A percentile compares a stretch with the other conserved stretches of the same genome.
These are phyloP conservation scores for Linnemannia exigua DNA, from an alignment of 192 early-diverging fungal species.

Conservation along the genomic window DNA sequence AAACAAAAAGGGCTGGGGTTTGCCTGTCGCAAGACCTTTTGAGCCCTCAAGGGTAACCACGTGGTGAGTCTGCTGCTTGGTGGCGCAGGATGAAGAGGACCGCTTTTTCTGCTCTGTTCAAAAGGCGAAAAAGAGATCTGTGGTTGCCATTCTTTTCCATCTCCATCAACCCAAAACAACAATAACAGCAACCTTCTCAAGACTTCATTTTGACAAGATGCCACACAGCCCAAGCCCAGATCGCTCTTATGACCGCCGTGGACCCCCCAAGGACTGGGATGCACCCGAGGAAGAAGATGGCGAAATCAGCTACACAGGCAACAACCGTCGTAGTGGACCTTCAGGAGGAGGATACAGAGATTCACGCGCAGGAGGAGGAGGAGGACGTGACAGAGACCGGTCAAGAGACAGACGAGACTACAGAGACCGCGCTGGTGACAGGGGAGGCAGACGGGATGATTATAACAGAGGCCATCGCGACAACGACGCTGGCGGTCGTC, in stretches of 20 bases:
- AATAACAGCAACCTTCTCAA: no score
- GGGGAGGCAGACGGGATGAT: conserved; percentile 7
- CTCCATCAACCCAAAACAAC: background rate
- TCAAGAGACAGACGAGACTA: conserved; percentile 31
- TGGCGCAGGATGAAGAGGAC: background rate
- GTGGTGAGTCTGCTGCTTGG: background rate
- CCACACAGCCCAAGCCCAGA: conserved; percentile 48
- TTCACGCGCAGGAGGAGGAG: conserved; percentile 6
- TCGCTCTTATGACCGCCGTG: conserved; percentile 26
- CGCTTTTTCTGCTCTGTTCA: background rate
- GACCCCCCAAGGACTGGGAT: conserved; percentile 53
- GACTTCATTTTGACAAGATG: conserved; percentile 24
- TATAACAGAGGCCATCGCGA: conserved; percentile 8
- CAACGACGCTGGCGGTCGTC: background rate
- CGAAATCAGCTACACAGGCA: conserved; percentile 35
- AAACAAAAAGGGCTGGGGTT: background rate
- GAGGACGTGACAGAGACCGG: conserved; percentile 13
- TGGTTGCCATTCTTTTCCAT: background rate
- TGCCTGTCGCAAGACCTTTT: background rate
- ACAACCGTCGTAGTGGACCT: conserved; percentile 8
- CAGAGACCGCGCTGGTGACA: conserved; percentile 19
- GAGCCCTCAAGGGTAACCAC: background rate
- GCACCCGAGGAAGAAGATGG: conserved; percentile 55
- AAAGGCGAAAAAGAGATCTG: background rate
- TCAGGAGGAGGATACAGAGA: conserved; percentile 7